These are phyloP conservation scores for Neonectria sp. DNA, from an alignment of 2,329 filamentous ascomycete species.

Conservation along the genomic window DNA sequence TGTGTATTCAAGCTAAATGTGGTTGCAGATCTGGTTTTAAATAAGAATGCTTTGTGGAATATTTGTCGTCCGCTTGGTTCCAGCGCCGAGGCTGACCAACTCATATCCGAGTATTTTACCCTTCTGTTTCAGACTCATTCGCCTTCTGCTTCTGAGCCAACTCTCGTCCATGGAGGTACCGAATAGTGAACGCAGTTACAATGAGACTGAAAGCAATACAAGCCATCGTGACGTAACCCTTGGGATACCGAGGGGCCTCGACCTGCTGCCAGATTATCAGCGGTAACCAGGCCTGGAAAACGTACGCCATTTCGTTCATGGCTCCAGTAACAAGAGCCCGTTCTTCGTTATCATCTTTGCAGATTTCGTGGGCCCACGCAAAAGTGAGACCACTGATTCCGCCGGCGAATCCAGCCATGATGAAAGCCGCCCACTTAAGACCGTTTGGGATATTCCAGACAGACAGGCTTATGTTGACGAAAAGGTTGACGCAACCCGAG, in stretches of 20 bases:
- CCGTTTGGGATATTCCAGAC: constrained; percentile 62
- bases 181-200: constrained; percentile 62
- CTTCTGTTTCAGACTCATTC: constrained; percentile 16
- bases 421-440: constrained; percentile 75
- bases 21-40: too few species aligned
- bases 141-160: constrained; percentile 20
- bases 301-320: constrained; percentile 80
- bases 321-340: constrained; percentile 74
- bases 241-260: constrained; percentile 72
- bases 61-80: background rate
- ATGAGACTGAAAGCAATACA: constrained; percentile 66
- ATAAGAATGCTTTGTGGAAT: background rate
- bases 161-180: constrained; percentile 38
- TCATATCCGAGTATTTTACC: background rate
- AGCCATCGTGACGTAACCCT: constrained; percentile 71
- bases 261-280: constrained; percentile 76
- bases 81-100: too few species aligned
- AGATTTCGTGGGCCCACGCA: constrained; percentile 66
- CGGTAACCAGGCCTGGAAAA: constrained; percentile 79
- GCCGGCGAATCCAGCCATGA: constrained; percentile 66
- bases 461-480: constrained; percentile 57
- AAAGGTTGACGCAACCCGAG: constrained; percentile 59
- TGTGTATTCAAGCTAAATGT: too few species aligned
- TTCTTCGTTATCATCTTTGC: constrained; percentile 72
- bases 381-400: constrained; percentile 62